Conservation (phyloP, 768 basidiomycete genomes). For the Infundibulicybe gibba region DNA sequence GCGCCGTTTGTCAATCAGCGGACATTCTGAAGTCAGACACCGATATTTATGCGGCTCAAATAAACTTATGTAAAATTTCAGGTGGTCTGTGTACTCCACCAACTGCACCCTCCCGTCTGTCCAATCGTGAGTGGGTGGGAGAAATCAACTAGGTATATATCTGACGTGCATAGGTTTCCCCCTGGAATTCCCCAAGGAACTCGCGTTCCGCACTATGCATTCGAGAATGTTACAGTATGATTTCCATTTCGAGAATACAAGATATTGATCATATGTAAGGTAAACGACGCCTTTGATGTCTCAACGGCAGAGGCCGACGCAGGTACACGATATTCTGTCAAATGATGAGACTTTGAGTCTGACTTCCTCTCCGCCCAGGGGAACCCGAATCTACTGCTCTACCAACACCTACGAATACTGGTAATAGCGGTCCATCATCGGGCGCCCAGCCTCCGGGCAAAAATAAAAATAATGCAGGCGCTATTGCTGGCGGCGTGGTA, state of each 20-base stretch:
- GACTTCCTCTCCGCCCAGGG: too few relatives aligned
- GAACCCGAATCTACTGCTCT: neutral
- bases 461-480: conserved; percentile 30
- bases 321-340: too few relatives aligned
- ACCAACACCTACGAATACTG: conserved; percentile 24
- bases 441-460: too few relatives aligned
- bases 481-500: conserved; percentile 65
- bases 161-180: neutral
- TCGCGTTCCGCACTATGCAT: neutral
- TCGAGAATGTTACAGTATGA: neutral
- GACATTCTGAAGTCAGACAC: neutral
- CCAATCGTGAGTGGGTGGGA: neutral
- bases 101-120: neutral
- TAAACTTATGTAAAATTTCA: neutral
- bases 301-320: neutral
- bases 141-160: neutral
- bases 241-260: neutral
- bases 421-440: neutral
- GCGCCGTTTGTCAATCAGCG: neutral
- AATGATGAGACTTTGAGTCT: too few relatives aligned
- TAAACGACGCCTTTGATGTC: neutral
- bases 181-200: neutral
- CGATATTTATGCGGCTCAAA: neutral
- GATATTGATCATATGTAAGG: neutral
- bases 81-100: neutral